Conservation (phyloP, 768 basidiomycete species). For the Trametes cingulata region DNA sequence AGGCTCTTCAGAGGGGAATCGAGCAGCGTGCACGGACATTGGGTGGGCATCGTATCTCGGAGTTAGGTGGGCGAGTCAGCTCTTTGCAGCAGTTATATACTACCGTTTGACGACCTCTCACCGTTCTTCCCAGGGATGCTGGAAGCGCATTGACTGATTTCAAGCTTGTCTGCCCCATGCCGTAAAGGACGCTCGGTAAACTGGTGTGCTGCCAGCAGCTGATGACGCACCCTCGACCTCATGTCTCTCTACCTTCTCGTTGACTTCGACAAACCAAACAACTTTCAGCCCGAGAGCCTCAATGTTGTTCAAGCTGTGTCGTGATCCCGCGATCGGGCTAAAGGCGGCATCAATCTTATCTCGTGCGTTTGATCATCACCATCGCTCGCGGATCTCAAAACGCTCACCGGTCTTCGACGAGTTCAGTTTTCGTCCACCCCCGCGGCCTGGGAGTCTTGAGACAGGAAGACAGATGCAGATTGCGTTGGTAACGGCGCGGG, state of each 20-base stretch:
- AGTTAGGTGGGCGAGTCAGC: too few relatives aligned
- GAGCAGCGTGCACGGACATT: too few relatives aligned
- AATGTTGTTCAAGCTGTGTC: conserved; percentile 1
- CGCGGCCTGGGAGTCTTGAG: too few relatives aligned
- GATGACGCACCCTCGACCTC: background rate
- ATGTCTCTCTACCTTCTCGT: background rate
- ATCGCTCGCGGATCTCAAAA: conserved; percentile 12
- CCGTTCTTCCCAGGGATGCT: too few relatives aligned
- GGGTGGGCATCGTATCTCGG: too few relatives aligned
- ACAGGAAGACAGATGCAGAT: background rate
- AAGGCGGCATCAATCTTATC: conserved; percentile 1
- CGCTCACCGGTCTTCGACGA: background rate
- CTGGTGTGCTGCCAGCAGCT: too few relatives aligned
- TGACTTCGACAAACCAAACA: background rate
- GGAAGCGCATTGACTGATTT: too few relatives aligned
- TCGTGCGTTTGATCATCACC: conserved; percentile 2
- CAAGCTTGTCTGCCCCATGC: too few relatives aligned
- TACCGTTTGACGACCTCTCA: too few relatives aligned
- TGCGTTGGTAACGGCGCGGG: background rate
- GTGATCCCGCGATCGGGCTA: background rate
- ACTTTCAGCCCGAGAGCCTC: background rate
- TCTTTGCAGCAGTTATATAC: too few relatives aligned
- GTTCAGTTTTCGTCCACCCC: background rate
- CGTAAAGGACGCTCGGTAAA: too few relatives aligned
- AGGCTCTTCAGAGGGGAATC: too few relatives aligned